These are phyloP conservation scores for Phaeosphaeriaceae sp. DNA, from an alignment of 2,329 filamentous ascomycete species.

Conservation along the genomic window DNA sequence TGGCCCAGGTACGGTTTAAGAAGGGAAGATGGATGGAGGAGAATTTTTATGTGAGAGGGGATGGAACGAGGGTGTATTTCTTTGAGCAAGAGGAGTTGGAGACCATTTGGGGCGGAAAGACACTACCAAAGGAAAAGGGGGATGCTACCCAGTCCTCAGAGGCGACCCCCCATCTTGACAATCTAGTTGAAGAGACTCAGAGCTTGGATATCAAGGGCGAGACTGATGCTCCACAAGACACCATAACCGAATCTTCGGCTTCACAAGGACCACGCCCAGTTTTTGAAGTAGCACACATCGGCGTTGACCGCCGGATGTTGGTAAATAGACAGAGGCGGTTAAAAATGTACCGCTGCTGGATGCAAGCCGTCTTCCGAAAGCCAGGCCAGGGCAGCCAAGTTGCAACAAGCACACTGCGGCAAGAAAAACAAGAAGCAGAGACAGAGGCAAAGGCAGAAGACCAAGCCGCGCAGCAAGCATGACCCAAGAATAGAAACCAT, in stretches of 20 bases:
- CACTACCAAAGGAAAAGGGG: neutral
- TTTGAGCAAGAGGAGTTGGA: conserved; percentile 86
- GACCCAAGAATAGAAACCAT: neutral
- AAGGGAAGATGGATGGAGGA: conserved; percentile 93
- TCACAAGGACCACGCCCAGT: conserved; percentile 23
- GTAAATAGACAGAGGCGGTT: conserved; percentile 89
- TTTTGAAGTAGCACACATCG: conserved; percentile 78
- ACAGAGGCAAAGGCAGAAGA: conserved; percentile 8
- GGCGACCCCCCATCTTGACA: neutral
- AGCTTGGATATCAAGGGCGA: conserved; percentile 10
- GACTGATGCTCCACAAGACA: neutral
- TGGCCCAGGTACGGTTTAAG: conserved; percentile 96
- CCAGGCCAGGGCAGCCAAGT: conserved; percentile 35
- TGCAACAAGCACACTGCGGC: conserved; percentile 42
- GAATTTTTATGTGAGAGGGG: conserved; percentile 95
- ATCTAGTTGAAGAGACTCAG: conserved; percentile 7
- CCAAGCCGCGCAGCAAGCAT: conserved; percentile 8
- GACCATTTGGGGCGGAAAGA: conserved; percentile 71
- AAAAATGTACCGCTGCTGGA: conserved; percentile 99
- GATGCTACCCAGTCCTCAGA: neutral
- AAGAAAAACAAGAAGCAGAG: conserved; percentile 26
- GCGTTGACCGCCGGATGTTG: conserved; percentile 84
- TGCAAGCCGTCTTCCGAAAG: conserved; percentile 83
- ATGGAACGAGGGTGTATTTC: conserved; percentile 96
- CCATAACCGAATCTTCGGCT: conserved; percentile 2